Conservation (phyloP, 176 grass and related monocot species). For the Carex scoparia region DNA sequence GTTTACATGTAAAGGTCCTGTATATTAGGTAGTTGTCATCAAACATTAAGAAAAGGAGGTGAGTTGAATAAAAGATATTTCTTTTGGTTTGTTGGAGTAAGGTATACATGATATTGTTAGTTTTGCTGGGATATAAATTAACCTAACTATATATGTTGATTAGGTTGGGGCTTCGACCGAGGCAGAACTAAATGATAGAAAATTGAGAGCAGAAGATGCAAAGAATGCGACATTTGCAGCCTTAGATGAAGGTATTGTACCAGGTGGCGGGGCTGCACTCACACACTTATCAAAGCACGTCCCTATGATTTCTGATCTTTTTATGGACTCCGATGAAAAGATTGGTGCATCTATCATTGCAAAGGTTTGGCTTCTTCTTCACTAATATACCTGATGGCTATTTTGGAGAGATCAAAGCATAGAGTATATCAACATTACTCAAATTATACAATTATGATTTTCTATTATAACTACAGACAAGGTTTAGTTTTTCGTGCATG, state of each 20-base stretch:
- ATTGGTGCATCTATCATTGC: constrained; percentile 80
- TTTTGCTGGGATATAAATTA: neutral
- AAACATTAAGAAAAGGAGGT: neutral
- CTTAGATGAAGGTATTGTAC: constrained; percentile 84
- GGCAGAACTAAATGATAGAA: constrained; percentile 94
- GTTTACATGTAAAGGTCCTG: neutral
- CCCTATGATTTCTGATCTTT: constrained; percentile 46
- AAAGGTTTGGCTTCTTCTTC: constrained; percentile 51
- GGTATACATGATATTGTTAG: neutral
- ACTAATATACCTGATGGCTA: neutral
- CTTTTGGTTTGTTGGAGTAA: constrained; percentile 1
- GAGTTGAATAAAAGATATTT: neutral
- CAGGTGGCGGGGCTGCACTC: constrained; percentile 67
- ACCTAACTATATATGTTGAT: constrained; percentile 27
- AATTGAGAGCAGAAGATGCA: constrained; percentile 90
- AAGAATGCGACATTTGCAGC: constrained; percentile 96
- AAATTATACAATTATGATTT: constrained; percentile 6
- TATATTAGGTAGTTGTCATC: neutral
- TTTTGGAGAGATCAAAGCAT: neutral
- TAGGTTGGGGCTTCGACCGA: constrained; percentile 84
- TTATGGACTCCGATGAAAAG: constrained; percentile 75
- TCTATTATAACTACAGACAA: neutral
- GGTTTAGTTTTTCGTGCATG: neutral
- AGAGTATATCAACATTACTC: neutral
- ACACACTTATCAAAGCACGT: constrained; percentile 80